Evolutionary conservation across 225 moss, liverwort and hornwort species (phyloP).

Genomic region (Sphagnum tenellum): DNA sequence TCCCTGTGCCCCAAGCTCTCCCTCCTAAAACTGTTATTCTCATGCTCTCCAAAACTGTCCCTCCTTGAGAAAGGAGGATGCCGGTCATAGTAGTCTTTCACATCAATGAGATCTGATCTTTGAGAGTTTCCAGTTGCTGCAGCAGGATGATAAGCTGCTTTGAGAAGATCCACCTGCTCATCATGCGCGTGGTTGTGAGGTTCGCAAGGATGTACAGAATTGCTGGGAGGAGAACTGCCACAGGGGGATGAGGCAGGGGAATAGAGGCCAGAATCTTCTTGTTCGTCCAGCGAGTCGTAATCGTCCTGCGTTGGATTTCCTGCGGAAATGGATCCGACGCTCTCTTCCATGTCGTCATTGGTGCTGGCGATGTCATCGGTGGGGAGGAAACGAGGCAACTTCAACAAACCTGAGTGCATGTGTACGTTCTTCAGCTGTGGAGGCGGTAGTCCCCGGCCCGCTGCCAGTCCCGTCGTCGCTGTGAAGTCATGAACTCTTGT

Average conservation of each 20-base stretch:
- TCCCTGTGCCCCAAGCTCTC: slow-evolving; percentile 42
- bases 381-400: slow-evolving; percentile 30
- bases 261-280: slow-evolving; percentile 47
- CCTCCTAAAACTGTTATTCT: slow-evolving; percentile 10
- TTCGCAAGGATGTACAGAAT: slow-evolving; percentile 22
- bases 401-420: slow-evolving; percentile 68
- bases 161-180: slow-evolving; percentile 16
- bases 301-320: slow-evolving; percentile 59
- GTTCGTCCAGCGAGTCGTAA: slow-evolving; percentile 74
- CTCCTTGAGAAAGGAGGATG: slow-evolving; percentile 28
- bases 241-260: slow-evolving; percentile 51
- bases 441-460: slow-evolving; percentile 61
- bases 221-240: slow-evolving; percentile 22
- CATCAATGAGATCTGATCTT: slow-evolving; percentile 27
- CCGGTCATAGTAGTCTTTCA: slow-evolving; percentile 38
- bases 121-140: slow-evolving; percentile 18
- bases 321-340: slow-evolving; percentile 94
- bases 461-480: slow-evolving; percentile 18
- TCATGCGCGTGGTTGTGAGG: slow-evolving; percentile 9
- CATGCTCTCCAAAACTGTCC: slow-evolving; percentile 42
- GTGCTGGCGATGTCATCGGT: slow-evolving; percentile 51
- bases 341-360: slow-evolving; percentile 89
- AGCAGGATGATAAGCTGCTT: slow-evolving; percentile 39
- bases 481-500: slow-evolving; percentile 29
- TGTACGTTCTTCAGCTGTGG: slow-evolving; percentile 77